Conservation (phyloP, 352 stramenopile genomes). For the Globisporangium irregulare region DNA sequence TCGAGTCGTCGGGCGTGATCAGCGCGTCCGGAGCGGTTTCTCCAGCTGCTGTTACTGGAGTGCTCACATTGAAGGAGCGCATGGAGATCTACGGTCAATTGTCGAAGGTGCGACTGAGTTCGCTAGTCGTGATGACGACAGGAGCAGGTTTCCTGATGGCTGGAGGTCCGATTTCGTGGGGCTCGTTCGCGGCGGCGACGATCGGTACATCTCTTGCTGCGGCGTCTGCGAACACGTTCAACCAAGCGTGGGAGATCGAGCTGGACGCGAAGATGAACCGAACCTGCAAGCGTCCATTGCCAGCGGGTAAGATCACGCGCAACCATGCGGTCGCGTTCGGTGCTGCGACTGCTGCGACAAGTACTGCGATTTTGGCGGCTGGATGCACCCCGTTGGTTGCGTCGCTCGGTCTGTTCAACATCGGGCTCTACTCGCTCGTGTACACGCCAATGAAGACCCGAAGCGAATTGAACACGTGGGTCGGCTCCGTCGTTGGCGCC, state of each 20-base stretch:
- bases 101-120: constrained; percentile 92
- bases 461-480: constrained; percentile 98
- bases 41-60: constrained; percentile 5
- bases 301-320: constrained; percentile 79
- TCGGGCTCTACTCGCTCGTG: constrained; percentile 96
- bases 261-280: constrained; percentile 97
- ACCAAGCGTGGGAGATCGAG: constrained; percentile 97
- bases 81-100: constrained; percentile 88
- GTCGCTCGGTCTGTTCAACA: constrained; percentile 95
- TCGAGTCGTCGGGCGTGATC: constrained; percentile 22
- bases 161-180: constrained; percentile 89
- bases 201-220: constrained; percentile 94
- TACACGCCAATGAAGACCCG: constrained; percentile 99
- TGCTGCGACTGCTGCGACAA: constrained; percentile 81
- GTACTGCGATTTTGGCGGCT: constrained; percentile 85
- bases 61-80: constrained; percentile 61
- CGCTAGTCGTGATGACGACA: constrained; percentile 96
- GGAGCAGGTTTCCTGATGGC: constrained; percentile 95
- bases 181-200: constrained; percentile 86
- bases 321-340: constrained; percentile 84
- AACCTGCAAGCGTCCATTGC: constrained; percentile 93
- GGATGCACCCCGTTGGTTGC: constrained; percentile 95
- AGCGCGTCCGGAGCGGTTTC: not conserved
- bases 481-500: constrained; percentile 97
- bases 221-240: constrained; percentile 95